phyloP scores from a whole-genome alignment of 1,284 basidiomycete species.

The Irpex rosettiformis region DNA sequence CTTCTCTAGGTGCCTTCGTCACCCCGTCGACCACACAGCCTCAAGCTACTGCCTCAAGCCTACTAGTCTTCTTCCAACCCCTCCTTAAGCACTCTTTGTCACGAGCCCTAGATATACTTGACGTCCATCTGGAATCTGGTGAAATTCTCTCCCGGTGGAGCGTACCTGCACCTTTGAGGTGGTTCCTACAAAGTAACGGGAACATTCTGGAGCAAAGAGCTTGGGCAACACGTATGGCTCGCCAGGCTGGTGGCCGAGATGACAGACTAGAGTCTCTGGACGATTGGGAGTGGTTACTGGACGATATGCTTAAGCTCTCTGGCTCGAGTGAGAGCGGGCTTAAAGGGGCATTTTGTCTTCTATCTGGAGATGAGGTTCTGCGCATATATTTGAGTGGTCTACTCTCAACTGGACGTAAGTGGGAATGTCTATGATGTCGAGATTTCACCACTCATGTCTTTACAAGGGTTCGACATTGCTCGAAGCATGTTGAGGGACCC shows the following conservation, averaged over 20 bases:
- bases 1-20: slow-evolving; percentile 77
- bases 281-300: slow-evolving; percentile 82
- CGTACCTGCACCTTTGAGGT: slow-evolving; percentile 74
- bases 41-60: slow-evolving; percentile 60
- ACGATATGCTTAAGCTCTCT: slow-evolving; percentile 84
- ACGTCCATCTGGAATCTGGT: slow-evolving; percentile 90
- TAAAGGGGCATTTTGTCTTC: slow-evolving; percentile 75
- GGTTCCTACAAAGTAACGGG: slow-evolving; percentile 78
- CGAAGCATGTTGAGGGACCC: slow-evolving; percentile 58
- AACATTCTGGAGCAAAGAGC: slow-evolving; percentile 72
- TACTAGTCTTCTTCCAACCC: slow-evolving; percentile 80
- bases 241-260: slow-evolving; percentile 58
- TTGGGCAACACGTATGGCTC: slow-evolving; percentile 83
- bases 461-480: slow-evolving; percentile 76
- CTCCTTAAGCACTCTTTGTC: slow-evolving; percentile 74
- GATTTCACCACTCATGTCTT: slow-evolving; percentile 13
- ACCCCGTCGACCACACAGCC: slow-evolving; percentile 65
- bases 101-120: slow-evolving; percentile 81
- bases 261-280: slow-evolving; percentile 58
- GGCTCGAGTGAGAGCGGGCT: slow-evolving; percentile 60
- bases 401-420: slow-evolving; percentile 84
- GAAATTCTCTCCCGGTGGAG: slow-evolving; percentile 88
- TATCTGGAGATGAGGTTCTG: slow-evolving; percentile 68
- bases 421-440: not conserved
- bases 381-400: slow-evolving; percentile 83